Evolutionary conservation across 2,329 filamentous ascomycete genomes (phyloP), one percentile per base, ranked within the genome.

Genomic region (Ascochyta koolunga): DNA sequence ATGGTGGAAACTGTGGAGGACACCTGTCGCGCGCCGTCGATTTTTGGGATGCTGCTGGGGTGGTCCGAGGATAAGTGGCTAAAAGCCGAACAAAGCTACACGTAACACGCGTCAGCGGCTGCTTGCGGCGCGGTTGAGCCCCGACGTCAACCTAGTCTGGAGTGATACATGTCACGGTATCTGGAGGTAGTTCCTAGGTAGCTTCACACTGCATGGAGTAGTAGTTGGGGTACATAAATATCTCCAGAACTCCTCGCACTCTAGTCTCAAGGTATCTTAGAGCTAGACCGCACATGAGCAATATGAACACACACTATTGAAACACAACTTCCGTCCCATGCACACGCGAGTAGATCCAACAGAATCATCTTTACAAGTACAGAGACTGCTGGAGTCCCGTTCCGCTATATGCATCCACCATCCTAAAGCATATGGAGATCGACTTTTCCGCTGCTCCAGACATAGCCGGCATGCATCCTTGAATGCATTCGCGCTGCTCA

Each of bases 351-450:
- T 37, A 46, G 40, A 54, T 54, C 51, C 40, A 45, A 45, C 40
- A 42, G 54, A 64, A 59, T 53, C 50, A 40, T 60, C 59, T 61
- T 56, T 66, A 65, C 65, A 68, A 68, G 62, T 65, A 68, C 65
- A 68, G 55, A 54, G 49, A 61, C 60, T 49, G 44, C 38, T 57
- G 40, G 18, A 35, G 37, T 36, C 37, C 22, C 29, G 13, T 39
- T 24, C 29, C 24, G 48, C 53, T 46, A 61, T 57, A 45, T 63
- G 56, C 60, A 61, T 57, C 50, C 52, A 50, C 52, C 57, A 42
- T 57, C 49, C 46, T 47, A 50, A 59, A 58, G 53, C 60, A 29
- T 52, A 37, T 45, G 36, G 50, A 62, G 49, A 42, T 41, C 40
- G 53, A 52, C 37, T 50, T 61, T 57, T 59, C 49, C 36, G 39